Conservation (phyloP, 257 asterid species). For the Capsicum rhomboideum region DNA sequence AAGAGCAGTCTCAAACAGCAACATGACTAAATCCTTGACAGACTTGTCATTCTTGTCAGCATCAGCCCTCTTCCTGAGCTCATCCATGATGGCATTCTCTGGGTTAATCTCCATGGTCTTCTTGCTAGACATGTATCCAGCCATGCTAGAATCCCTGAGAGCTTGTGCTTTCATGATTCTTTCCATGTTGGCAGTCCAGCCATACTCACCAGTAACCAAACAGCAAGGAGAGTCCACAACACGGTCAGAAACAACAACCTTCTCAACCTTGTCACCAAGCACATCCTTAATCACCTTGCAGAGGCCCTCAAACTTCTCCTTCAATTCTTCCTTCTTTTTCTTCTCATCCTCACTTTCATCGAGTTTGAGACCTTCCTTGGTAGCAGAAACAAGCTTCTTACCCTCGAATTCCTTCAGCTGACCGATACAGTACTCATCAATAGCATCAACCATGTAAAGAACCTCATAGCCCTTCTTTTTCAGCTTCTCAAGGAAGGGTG, state of each 20-base stretch:
- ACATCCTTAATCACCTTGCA: conserved; percentile 61
- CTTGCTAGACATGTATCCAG: conserved; percentile 68
- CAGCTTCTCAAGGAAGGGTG: conserved; percentile 60
- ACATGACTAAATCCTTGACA: conserved; percentile 52
- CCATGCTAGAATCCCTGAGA: conserved; percentile 61
- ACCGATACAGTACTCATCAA: conserved; percentile 53
- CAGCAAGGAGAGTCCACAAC: conserved; percentile 67
- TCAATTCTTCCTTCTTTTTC: conserved; percentile 39
- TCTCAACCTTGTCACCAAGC: conserved; percentile 57
- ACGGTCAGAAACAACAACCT: conserved; percentile 57
- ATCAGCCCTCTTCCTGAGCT: conserved; percentile 68
- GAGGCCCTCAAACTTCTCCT: conserved; percentile 44
- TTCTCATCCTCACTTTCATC: conserved; percentile 58
- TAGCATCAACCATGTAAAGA: conserved; percentile 59
- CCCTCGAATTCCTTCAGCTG: conserved; percentile 62
- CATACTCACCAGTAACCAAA: conserved; percentile 55
- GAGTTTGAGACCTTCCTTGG: conserved; percentile 57
- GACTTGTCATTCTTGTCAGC: conserved; percentile 68
- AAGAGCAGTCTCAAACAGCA: conserved; percentile 54
- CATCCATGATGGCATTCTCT: conserved; percentile 60
- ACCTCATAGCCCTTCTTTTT: conserved; percentile 66
- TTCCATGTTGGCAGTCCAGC: conserved; percentile 70
- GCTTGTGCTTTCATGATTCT: conserved; percentile 70
- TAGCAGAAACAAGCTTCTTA: conserved; percentile 54
- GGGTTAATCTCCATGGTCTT: conserved; percentile 73